These are phyloP conservation scores for Aquanectria penicillioides DNA, from an alignment of 2,329 filamentous ascomycete genomes.

Conservation along the genomic window DNA sequence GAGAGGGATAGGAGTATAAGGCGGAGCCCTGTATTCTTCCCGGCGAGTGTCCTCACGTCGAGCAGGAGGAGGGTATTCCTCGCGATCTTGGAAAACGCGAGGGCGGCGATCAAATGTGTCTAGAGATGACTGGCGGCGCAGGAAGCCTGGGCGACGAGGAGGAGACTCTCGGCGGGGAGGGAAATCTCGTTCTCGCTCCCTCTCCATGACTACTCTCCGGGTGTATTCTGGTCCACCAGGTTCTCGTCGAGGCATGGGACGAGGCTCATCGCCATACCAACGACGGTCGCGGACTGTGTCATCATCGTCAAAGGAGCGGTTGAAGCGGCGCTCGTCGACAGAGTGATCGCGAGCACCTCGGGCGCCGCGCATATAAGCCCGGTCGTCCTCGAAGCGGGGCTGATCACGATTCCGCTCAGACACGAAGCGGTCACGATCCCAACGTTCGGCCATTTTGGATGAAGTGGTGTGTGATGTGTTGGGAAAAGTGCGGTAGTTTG, in stretches of 20 bases:
- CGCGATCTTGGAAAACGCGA: constrained; percentile 60
- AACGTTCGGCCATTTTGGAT: constrained; percentile 51
- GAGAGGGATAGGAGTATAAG: constrained; percentile 72
- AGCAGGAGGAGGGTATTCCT: constrained; percentile 71
- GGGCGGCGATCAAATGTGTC: constrained; percentile 89
- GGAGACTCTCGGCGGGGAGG: constrained; percentile 56
- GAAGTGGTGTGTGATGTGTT: background rate
- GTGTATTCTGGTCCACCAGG: constrained; percentile 56
- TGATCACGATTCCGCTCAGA: constrained; percentile 52
- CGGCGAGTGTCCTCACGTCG: constrained; percentile 59
- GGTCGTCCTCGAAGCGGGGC: constrained; percentile 66
- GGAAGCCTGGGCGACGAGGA: constrained; percentile 70
- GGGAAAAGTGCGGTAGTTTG: constrained; percentile 18
- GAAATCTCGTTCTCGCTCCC: constrained; percentile 63
- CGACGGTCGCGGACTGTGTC: constrained; percentile 59
- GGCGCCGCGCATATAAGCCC: constrained; percentile 50
- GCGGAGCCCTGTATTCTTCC: constrained; percentile 57
- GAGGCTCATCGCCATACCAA: constrained; percentile 65
- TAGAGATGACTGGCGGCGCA: constrained; percentile 87
- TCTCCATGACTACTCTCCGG: constrained; percentile 64
- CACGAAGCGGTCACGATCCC: constrained; percentile 64
- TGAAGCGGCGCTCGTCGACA: constrained; percentile 56
- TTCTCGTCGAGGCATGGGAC: constrained; percentile 46
- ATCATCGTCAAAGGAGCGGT: constrained; percentile 60
- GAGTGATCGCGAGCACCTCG: constrained; percentile 57